These are phyloP conservation scores for Cavenderia fasciculata DNA, from an alignment of 78 protist genomes.

Conservation along the genomic window DNA sequence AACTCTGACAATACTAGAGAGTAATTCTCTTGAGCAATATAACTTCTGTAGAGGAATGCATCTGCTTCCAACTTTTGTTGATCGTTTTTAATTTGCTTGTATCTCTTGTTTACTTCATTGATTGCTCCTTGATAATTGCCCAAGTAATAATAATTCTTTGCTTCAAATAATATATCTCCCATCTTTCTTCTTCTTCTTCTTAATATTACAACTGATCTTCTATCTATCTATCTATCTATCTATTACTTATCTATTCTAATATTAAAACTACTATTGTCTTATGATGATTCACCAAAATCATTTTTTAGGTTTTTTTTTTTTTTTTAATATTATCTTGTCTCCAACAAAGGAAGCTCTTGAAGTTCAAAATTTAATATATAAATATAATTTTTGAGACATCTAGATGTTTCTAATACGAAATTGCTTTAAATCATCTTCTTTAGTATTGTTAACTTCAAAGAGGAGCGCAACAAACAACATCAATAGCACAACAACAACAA, in stretches of 20 bases:
- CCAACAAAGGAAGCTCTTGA: no score
- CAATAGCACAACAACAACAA: no score
- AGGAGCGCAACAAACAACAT: no score
- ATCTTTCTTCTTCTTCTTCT: neutral
- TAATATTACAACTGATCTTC: no score
- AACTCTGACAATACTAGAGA: constrained; percentile 53
- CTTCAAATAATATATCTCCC: constrained; percentile 50
- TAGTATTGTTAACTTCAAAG: no score
- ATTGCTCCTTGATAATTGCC: constrained; percentile 72
- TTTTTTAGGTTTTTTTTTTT: neutral
- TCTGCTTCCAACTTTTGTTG: constrained; percentile 31
- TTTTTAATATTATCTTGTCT: neutral
- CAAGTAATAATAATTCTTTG: constrained; percentile 54
- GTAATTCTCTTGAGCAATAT: constrained; percentile 49
- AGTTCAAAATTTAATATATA: no score
- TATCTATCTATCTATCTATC: no score
- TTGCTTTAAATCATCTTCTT: no score
- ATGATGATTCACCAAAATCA: no score
- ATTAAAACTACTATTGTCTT: no score
- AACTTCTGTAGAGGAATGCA: constrained; percentile 36
- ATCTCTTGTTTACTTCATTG: constrained; percentile 66
- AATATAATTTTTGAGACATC: no score
- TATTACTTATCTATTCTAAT: constrained; percentile 6
- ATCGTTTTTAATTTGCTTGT: constrained; percentile 23
- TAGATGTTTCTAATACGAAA: no score